These are phyloP conservation scores for Raphanus hybrid DNA, from an alignment of 441 rosid species.

Conservation along the genomic window DNA sequence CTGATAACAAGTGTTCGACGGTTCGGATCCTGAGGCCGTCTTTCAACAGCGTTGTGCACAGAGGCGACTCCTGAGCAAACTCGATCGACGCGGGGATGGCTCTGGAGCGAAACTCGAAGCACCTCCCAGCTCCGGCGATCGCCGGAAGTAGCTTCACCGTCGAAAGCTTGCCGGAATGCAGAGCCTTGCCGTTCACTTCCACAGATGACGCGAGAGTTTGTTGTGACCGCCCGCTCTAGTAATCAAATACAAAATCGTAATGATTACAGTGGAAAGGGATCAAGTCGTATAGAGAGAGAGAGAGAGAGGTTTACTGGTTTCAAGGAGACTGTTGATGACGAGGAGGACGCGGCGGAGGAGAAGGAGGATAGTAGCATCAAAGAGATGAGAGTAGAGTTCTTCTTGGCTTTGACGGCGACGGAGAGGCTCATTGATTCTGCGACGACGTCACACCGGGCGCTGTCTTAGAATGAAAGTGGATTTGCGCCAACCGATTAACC, in stretches of 20 bases:
- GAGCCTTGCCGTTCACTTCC: constrained; percentile 31
- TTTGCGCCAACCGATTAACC: too few relatives aligned
- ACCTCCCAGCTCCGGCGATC: constrained; percentile 69
- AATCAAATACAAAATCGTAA: background rate
- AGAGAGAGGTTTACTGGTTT: constrained; percentile 31
- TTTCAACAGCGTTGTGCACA: constrained; percentile 72
- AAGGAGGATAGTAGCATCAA: too few relatives aligned
- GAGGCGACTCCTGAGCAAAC: constrained; percentile 59
- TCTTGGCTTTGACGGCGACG: too few relatives aligned
- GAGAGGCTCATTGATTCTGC: too few relatives aligned
- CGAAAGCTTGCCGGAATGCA: constrained; percentile 56
- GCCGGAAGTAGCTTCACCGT: constrained; percentile 70
- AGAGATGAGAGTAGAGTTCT: too few relatives aligned
- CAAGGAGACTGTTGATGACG: constrained; percentile 28
- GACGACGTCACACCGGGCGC: too few relatives aligned
- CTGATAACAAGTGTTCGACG: constrained; percentile 87
- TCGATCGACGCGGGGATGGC: constrained; percentile 70
- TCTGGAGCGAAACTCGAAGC: constrained; percentile 56
- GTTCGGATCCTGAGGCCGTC: constrained; percentile 64
- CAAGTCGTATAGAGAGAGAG: background rate
- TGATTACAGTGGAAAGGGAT: background rate
- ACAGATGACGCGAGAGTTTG: constrained; percentile 40
- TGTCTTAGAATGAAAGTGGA: too few relatives aligned
- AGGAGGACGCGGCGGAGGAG: background rate
- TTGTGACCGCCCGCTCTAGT: constrained; percentile 41